These are phyloP conservation scores for Jatropha podagrica DNA, from an alignment of 441 rosid genomes.

Conservation along the genomic window DNA sequence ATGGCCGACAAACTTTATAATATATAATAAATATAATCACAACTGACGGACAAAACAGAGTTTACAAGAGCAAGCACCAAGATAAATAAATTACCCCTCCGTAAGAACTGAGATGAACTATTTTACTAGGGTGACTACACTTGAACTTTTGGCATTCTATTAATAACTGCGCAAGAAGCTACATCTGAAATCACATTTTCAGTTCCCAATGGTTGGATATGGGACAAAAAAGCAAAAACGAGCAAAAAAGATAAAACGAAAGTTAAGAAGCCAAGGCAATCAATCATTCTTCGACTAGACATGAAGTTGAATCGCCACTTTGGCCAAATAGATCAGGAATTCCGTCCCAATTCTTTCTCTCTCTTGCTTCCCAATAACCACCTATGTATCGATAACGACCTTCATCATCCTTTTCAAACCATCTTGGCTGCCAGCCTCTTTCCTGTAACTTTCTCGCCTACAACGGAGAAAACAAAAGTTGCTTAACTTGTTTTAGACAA, in stretches of 20 bases:
- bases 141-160: background rate
- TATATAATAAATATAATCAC: background rate
- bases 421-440: conserved; percentile 95
- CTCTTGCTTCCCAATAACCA: conserved; percentile 94
- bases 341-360: conserved; percentile 58
- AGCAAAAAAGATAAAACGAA: background rate
- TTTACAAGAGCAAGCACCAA: background rate
- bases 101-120: background rate
- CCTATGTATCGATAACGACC: conserved; percentile 78
- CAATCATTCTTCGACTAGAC: conserved; percentile 33
- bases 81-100: background rate
- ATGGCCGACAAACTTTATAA: too few species aligned
- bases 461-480: background rate
- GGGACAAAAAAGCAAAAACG: too few species aligned
- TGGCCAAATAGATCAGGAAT: conserved; percentile 78
- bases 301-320: conserved; percentile 32
- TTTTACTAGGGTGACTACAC: background rate
- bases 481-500: background rate
- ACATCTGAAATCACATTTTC: background rate
- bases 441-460: conserved; percentile 98
- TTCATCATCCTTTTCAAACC: conserved; percentile 83
- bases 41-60: background rate
- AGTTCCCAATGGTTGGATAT: background rate
- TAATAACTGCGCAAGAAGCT: background rate
- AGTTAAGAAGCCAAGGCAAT: background rate